Conservation (phyloP, 1,284 basidiomycete genomes). For the Apiotrichum gracile region DNA sequence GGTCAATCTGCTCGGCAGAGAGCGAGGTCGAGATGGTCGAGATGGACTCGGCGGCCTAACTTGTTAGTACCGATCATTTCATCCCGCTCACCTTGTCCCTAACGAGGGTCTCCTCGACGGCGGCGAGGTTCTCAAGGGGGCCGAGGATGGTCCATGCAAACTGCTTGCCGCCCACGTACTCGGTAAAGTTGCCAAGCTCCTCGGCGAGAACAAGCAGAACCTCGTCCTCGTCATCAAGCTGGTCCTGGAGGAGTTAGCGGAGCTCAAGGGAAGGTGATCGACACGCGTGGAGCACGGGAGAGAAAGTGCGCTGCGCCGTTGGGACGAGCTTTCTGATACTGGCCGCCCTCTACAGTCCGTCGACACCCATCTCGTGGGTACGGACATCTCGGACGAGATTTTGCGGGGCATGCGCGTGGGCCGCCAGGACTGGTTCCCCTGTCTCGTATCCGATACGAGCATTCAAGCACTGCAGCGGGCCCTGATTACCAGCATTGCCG, state of each 20-base stretch:
- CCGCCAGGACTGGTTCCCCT: too few relatives aligned
- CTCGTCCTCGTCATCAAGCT: conserved; percentile 98
- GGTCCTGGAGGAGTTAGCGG: conserved; percentile 62
- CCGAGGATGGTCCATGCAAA: conserved; percentile 85
- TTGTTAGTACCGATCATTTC: neutral
- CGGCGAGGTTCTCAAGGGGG: conserved; percentile 90
- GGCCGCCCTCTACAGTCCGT: too few relatives aligned
- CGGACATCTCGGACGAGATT: too few relatives aligned
- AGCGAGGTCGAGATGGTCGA: conserved; percentile 81
- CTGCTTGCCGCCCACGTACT: conserved; percentile 89
- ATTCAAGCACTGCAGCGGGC: too few relatives aligned
- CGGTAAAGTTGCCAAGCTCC: conserved; percentile 85
- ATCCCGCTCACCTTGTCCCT: conserved; percentile 75
- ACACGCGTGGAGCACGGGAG: too few relatives aligned
- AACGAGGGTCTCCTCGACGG: conserved; percentile 96
- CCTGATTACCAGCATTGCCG: too few relatives aligned
- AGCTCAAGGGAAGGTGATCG: neutral
- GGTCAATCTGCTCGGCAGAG: conserved; percentile 75
- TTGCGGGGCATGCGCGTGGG: too few relatives aligned
- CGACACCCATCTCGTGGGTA: too few relatives aligned
- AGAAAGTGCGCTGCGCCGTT: too few relatives aligned
- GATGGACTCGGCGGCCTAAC: conserved; percentile 90
- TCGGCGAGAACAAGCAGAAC: conserved; percentile 94
- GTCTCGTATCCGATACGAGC: too few relatives aligned
- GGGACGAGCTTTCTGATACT: too few relatives aligned